phyloP scores from a whole-genome alignment of 176 grass and related monocot species.

The Raddia guianensis region DNA sequence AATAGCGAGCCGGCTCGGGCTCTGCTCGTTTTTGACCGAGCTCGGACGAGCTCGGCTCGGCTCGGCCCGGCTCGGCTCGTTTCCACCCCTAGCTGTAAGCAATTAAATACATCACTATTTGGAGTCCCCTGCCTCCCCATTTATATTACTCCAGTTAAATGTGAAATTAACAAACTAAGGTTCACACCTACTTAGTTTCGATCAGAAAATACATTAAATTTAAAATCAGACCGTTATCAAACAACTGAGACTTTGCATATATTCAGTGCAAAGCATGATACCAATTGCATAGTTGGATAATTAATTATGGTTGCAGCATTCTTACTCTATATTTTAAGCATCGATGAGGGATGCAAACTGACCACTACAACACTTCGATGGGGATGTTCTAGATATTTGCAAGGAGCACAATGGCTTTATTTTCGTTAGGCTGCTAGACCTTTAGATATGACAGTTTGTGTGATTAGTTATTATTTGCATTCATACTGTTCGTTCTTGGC shows the following conservation, averaged over 20 bases:
- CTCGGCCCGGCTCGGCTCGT: too few relatives aligned
- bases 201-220: not conserved
- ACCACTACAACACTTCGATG: not conserved
- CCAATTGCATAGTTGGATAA: not conserved
- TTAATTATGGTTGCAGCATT: not conserved
- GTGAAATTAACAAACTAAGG: not conserved
- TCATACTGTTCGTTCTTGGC: too few relatives aligned
- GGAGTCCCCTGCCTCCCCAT: not conserved
- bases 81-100: too few relatives aligned
- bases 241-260: not conserved
- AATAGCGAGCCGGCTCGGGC: too few relatives aligned
- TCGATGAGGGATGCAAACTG: slow-evolving; percentile 4
- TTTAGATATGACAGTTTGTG: too few relatives aligned
- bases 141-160: not conserved
- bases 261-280: not conserved
- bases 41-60: too few relatives aligned
- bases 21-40: too few relatives aligned
- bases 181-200: not conserved
- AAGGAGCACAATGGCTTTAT: too few relatives aligned
- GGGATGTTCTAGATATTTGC: not conserved
- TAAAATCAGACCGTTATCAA: not conserved
- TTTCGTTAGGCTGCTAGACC: too few relatives aligned
- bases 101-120: slow-evolving; percentile 30
- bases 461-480: too few relatives aligned
- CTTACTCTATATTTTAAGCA: slow-evolving; percentile 1